These are phyloP conservation scores for Perilla frutescens DNA, from an alignment of 257 asterid genomes.

Conservation along the genomic window DNA sequence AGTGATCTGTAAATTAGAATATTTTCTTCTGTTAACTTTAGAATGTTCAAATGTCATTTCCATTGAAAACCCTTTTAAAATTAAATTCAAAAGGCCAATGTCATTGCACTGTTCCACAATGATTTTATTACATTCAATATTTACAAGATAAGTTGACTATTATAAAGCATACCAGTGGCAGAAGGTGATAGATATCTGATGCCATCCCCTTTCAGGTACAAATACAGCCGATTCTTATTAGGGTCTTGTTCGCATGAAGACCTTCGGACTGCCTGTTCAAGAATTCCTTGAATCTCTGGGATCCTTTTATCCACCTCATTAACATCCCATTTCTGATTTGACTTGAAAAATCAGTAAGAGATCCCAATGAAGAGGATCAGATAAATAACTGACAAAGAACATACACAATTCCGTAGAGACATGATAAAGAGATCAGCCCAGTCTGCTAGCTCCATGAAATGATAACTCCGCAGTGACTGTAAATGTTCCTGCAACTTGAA, in stretches of 20 bases:
- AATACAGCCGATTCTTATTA: conserved; percentile 73
- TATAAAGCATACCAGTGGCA: conserved; percentile 54
- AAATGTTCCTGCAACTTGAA: conserved; percentile 90
- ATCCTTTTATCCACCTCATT: conserved; percentile 79
- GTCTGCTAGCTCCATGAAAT: conserved; percentile 97
- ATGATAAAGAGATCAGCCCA: conserved; percentile 96
- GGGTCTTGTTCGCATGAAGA: conserved; percentile 96
- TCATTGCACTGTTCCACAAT: conserved; percentile 17
- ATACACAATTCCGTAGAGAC: conserved; percentile 85
- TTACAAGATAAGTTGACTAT: neutral
- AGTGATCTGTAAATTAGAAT: conserved; percentile 20
- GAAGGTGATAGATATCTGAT: conserved; percentile 54
- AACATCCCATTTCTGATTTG: conserved; percentile 83
- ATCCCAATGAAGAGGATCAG: conserved; percentile 27
- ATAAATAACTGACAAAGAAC: conserved; percentile 37
- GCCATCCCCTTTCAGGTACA: conserved; percentile 66
- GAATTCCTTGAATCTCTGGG: conserved; percentile 88
- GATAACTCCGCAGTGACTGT: conserved; percentile 77
- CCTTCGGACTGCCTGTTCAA: conserved; percentile 89
- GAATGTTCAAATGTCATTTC: conserved; percentile 25
- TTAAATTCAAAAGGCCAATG: conserved; percentile 5
- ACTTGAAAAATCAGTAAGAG: conserved; percentile 45
- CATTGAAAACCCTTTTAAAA: conserved; percentile 3
- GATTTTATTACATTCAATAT: conserved; percentile 1
- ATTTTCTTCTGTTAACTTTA: neutral